Evolutionary conservation across 164 flowering plant species (phyloP), one percentile per base, ranked within the genome.

Genomic region (Cinnamomum chago): DNA sequence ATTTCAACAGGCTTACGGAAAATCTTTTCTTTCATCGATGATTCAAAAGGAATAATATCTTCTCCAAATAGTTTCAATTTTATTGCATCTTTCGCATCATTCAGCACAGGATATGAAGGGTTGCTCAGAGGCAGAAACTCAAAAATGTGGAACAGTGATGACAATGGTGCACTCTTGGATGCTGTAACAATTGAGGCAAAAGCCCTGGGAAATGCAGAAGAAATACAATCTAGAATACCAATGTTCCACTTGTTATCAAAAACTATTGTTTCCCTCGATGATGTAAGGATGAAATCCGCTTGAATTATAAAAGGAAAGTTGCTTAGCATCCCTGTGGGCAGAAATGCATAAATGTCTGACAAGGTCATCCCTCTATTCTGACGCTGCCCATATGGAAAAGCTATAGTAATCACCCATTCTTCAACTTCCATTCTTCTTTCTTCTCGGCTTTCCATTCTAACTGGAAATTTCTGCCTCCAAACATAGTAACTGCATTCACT

Each of bases 391-490:
- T 11, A 24, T 20, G 94, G 94, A 76, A 90, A 87, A 9, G 94
- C 92, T 58, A 90, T 58, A 0, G 88, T 86, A 71, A 90, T 85
- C 50, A 80, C 79, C 84, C 80, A 85, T 47, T 90, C 88, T 1
- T 86, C 90, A 0, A 84, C 79, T 12, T 82, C 90, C 76, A 52
- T 82, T 71, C 90, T 81, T 47, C 76, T 75, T 7, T 87, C 90
- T 0, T 82, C 90, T 73, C 28, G 79, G 60, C 80, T 76, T 74
- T 84, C 89, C 18, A 24, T 67, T 62, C 33, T 79, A 9, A 90
- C 90, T 1, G 90, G 89, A 73, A 88, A 90, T 72, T 77, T 88
- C 77, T 90, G 90, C 80, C 76, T 85, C 93, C 93, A 88, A 88
- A 89, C 88, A 55, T 82, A 80, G 76, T 87, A 87, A 77, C 82